A percentile compares a stretch with the other conserved stretches of the same genome.
phyloP scores from a whole-genome alignment of 2,329 filamentous ascomycete genomes.

The Trichoderma atrobrunneum region DNA sequence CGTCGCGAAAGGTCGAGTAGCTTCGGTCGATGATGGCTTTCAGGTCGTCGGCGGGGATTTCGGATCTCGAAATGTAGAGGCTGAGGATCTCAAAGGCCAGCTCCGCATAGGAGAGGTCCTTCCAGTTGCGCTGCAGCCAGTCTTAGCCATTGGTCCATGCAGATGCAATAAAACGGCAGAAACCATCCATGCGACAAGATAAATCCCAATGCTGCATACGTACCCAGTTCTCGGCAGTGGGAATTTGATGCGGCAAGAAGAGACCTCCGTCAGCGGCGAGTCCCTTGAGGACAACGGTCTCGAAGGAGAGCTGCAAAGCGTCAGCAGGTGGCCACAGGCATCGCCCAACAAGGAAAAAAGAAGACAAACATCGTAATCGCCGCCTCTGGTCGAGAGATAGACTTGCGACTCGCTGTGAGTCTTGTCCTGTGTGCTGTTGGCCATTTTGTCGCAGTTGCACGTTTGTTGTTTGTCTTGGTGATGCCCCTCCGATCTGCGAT shows the following conservation, averaged over 20 bases:
- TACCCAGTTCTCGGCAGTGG: slow-evolving; percentile 35
- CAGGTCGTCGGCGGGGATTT: slow-evolving; percentile 79
- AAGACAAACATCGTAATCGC: slow-evolving; percentile 28
- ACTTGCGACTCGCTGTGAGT: slow-evolving; percentile 29
- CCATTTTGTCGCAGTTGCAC: slow-evolving; percentile 22
- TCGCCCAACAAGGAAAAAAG: neutral
- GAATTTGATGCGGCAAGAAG: slow-evolving; percentile 83
- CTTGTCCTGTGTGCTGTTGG: slow-evolving; percentile 22
- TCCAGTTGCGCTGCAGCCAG: slow-evolving; percentile 55
- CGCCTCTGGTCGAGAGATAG: slow-evolving; percentile 29
- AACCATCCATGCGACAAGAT: neutral
- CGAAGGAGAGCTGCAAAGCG: slow-evolving; percentile 71
- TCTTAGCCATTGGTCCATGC: slow-evolving; percentile 12
- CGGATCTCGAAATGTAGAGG: slow-evolving; percentile 78
- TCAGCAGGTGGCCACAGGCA: neutral
- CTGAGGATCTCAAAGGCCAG: slow-evolving; percentile 82
- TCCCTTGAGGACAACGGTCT: slow-evolving; percentile 86
- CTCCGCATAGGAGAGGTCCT: slow-evolving; percentile 73
- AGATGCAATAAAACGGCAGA: neutral
- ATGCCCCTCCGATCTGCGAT: slow-evolving; percentile 9
- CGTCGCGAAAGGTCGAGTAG: slow-evolving; percentile 78
- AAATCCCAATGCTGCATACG: neutral
- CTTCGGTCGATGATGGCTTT: slow-evolving; percentile 79
- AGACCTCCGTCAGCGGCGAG: slow-evolving; percentile 83
- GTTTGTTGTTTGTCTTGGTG: slow-evolving; percentile 4